phyloP scores from a whole-genome alignment of 768 basidiomycete genomes.

The Tricholoma terreum region DNA sequence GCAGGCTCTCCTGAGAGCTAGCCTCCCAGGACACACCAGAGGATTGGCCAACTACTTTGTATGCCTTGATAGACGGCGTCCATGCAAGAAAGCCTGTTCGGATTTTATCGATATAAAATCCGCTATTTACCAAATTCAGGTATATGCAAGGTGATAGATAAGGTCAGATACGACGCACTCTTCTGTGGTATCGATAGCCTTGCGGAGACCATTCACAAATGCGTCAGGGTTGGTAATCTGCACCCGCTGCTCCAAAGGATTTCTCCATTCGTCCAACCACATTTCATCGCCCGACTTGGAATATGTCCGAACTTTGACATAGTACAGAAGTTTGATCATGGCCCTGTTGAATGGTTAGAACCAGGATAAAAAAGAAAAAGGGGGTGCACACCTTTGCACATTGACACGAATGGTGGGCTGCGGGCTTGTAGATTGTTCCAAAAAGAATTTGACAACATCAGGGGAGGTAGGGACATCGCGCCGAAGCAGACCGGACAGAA shows the following conservation, averaged over 20 bases:
- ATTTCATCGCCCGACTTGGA: slow-evolving; percentile 59
- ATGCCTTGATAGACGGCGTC: slow-evolving; percentile 61
- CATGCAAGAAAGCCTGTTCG: slow-evolving; percentile 78
- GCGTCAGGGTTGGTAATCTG: slow-evolving; percentile 43
- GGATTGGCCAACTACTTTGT: slow-evolving; percentile 39
- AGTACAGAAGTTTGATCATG: slow-evolving; percentile 60
- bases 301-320: slow-evolving; percentile 76
- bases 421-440: slow-evolving; percentile 63
- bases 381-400: slow-evolving; percentile 52
- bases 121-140: slow-evolving; percentile 24
- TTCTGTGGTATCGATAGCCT: slow-evolving; percentile 31
- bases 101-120: slow-evolving; percentile 69
- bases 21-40: slow-evolving; percentile 51
- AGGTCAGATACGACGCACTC: slow-evolving; percentile 26
- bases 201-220: slow-evolving; percentile 47
- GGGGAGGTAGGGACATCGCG: slow-evolving; percentile 56
- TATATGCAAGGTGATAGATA: not conserved
- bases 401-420: slow-evolving; percentile 65
- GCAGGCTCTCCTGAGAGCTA: slow-evolving; percentile 46
- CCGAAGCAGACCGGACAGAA: slow-evolving; percentile 59
- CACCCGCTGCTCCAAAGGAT: slow-evolving; percentile 52
- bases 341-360: slow-evolving; percentile 41
- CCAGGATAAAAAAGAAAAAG: not conserved
- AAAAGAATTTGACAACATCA: slow-evolving; percentile 58
- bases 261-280: slow-evolving; percentile 72